Evolutionary conservation across 2,329 filamentous ascomycete species (phyloP).

Genomic region (Leptodontidium sp.): DNA sequence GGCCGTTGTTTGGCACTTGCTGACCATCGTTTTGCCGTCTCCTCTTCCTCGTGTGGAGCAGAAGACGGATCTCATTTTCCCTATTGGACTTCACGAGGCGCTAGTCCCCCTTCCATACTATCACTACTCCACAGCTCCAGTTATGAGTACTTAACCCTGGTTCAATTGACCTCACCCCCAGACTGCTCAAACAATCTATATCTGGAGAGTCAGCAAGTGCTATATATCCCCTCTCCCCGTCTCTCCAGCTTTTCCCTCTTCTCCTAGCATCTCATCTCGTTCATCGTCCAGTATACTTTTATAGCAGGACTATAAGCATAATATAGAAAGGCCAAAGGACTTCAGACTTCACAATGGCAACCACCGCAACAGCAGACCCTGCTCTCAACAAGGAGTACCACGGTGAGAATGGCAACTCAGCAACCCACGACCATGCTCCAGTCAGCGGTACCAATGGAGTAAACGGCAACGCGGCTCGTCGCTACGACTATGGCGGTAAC

Average conservation of each 20-base stretch:
- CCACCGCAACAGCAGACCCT: slow-evolving; percentile 32
- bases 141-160: slow-evolving; percentile 2
- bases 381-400: slow-evolving; percentile 39
- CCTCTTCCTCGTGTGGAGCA: slow-evolving; percentile 18
- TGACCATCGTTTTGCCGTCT: slow-evolving; percentile 21
- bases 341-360: slow-evolving; percentile 37
- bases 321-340: background rate
- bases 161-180: slow-evolving; percentile 30
- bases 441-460: slow-evolving; percentile 14
- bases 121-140: background rate
- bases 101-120: slow-evolving; percentile 14
- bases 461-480: slow-evolving; percentile 1
- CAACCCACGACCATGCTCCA: slow-evolving; percentile 35
- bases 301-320: slow-evolving; percentile 26
- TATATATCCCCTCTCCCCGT: slow-evolving; percentile 31
- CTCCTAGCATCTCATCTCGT: background rate
- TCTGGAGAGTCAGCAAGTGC: slow-evolving; percentile 28
- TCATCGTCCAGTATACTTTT: slow-evolving; percentile 23
- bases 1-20: slow-evolving; percentile 12
- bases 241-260: slow-evolving; percentile 1
- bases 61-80: slow-evolving; percentile 23
- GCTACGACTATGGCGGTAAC: slow-evolving; percentile 47
- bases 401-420: slow-evolving; percentile 19
- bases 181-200: slow-evolving; percentile 34
- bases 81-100: slow-evolving; percentile 25